These are phyloP conservation scores for Mycotypha africana DNA, from an alignment of 371 early-diverging fungal genomes.

Conservation along the genomic window DNA sequence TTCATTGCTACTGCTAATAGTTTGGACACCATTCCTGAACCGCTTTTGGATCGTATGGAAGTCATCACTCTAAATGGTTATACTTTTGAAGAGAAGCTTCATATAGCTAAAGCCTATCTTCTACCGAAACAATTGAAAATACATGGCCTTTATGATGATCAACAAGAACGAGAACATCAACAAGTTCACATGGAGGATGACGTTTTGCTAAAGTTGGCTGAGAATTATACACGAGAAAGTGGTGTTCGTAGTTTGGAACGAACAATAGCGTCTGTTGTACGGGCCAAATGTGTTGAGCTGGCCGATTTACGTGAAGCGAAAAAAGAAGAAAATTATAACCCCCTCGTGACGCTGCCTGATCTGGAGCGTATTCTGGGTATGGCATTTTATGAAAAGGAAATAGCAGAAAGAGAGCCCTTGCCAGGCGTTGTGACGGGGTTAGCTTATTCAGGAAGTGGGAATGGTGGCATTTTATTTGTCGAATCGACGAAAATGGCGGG, in stretches of 20 bases:
- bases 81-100: slow-evolving; percentile 75
- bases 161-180: too few relatives aligned
- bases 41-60: slow-evolving; percentile 86
- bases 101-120: slow-evolving; percentile 43
- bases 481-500: slow-evolving; percentile 78
- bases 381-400: slow-evolving; percentile 51
- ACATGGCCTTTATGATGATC: slow-evolving; percentile 54
- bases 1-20: slow-evolving; percentile 90
- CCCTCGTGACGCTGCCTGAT: slow-evolving; percentile 14
- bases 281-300: slow-evolving; percentile 69
- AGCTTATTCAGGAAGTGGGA: slow-evolving; percentile 74
- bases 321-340: slow-evolving; percentile 9
- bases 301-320: slow-evolving; percentile 39
- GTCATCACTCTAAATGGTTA: slow-evolving; percentile 81
- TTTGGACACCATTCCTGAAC: slow-evolving; percentile 70
- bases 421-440: slow-evolving; percentile 85
- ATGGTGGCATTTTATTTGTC: slow-evolving; percentile 77
- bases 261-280: slow-evolving; percentile 66
- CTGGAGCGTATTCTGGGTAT: slow-evolving; percentile 63
- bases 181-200: slow-evolving; percentile 45
- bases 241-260: slow-evolving; percentile 80
- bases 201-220: slow-evolving; percentile 55
- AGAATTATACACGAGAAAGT: slow-evolving; percentile 75
- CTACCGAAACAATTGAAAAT: slow-evolving; percentile 61
- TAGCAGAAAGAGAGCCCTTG: slow-evolving; percentile 54